These are phyloP conservation scores for Didymella keratinophila DNA, from an alignment of 2,329 filamentous ascomycete genomes.

Conservation along the genomic window DNA sequence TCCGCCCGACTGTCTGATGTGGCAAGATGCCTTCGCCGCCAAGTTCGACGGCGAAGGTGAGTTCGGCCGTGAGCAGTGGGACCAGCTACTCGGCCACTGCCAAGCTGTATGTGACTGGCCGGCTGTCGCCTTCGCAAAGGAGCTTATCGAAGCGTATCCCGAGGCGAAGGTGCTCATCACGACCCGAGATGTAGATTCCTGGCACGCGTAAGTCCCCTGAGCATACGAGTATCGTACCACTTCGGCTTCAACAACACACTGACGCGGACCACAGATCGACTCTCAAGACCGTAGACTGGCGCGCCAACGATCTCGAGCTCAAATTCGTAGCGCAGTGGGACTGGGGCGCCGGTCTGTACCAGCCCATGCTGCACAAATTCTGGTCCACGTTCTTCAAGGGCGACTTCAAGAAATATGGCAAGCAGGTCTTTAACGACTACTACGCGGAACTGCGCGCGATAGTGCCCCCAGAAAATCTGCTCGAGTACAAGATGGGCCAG, in stretches of 20 bases:
- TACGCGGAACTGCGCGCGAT: background rate
- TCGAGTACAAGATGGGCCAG: background rate
- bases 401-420: constrained; percentile 71
- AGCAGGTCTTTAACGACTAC: constrained; percentile 59
- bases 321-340: constrained; percentile 63
- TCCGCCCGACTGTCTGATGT: constrained; percentile 71
- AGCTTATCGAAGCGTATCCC: constrained; percentile 46
- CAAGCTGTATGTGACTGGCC: constrained; percentile 48
- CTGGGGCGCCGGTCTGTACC: constrained; percentile 73
- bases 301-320: constrained; percentile 69
- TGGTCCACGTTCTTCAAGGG: constrained; percentile 73
- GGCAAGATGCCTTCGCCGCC: constrained; percentile 72
- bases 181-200: constrained; percentile 25
- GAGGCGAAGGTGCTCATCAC: constrained; percentile 48
- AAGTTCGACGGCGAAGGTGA: constrained; percentile 68
- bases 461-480: background rate
- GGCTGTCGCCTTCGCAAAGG: constrained; percentile 37
- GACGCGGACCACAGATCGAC: constrained; percentile 55
- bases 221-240: background rate
- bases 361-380: constrained; percentile 74
- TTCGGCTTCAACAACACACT: background rate
- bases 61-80: constrained; percentile 64
- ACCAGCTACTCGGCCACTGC: constrained; percentile 56
- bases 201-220: constrained; percentile 41
- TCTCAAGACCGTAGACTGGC: constrained; percentile 73